Percentiles rank a stretch among this genome's conserved stretches.
Evolutionary conservation across 805 yeast genomes (phyloP).

Genomic region (Alloascoidea hylecoeti): DNA sequence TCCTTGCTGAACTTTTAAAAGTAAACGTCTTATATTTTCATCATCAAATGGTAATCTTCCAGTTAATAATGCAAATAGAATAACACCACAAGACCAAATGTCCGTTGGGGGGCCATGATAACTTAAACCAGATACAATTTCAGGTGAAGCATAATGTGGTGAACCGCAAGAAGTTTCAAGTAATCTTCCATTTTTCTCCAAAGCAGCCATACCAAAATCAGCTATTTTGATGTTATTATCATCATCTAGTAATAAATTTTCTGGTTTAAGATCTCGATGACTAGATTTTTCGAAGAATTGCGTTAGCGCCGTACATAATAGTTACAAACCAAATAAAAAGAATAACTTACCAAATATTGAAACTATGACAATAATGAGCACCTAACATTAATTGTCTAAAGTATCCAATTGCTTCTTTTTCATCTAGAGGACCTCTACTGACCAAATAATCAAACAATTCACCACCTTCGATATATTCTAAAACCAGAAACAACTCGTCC

Average conservation of each 20-base stretch:
- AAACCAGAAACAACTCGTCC: conserved; percentile 56
- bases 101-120: conserved; percentile 81
- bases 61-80: conserved; percentile 61
- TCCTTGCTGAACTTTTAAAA: conserved; percentile 68
- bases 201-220: conserved; percentile 84
- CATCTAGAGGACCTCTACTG: conserved; percentile 55
- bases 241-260: conserved; percentile 56
- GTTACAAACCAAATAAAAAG: conserved; percentile 63
- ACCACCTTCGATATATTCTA: conserved; percentile 84
- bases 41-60: conserved; percentile 81
- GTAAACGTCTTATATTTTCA: conserved; percentile 56
- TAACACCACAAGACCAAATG: conserved; percentile 84
- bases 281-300: conserved; percentile 14
- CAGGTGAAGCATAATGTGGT: conserved; percentile 85
- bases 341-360: conserved; percentile 45
- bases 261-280: conserved; percentile 76
- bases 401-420: conserved; percentile 60
- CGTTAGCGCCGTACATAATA: conserved; percentile 51
- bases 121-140: conserved; percentile 62
- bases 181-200: conserved; percentile 55
- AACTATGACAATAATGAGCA: conserved; percentile 68
- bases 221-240: conserved; percentile 67
- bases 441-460: conserved; percentile 68
- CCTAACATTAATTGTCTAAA: conserved; percentile 70
- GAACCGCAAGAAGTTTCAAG: conserved; percentile 78